Percentiles rank a stretch among this genome's conserved stretches.
Evolutionary conservation across 805 yeast genomes (phyloP).

Genomic region (Saccharomyces jurei): DNA sequence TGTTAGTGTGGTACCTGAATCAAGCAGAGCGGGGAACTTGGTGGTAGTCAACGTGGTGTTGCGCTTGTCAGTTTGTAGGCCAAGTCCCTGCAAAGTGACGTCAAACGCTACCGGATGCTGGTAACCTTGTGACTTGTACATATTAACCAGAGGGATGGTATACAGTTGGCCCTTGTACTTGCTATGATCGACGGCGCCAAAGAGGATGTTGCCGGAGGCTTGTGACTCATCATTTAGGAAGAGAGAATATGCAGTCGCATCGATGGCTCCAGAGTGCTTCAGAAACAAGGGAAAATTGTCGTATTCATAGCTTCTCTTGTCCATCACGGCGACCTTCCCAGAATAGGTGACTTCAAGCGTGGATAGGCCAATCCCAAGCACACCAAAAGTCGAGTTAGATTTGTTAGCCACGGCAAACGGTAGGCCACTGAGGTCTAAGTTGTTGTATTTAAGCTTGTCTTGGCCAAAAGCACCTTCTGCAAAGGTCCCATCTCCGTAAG

Average conservation of each 20-base stretch:
- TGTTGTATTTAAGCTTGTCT: conserved; percentile 38
- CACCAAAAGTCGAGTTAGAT: conserved; percentile 33
- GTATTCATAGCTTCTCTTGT: conserved; percentile 37
- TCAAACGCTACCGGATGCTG: conserved; percentile 11
- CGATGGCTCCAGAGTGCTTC: conserved; percentile 48
- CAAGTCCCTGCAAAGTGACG: conserved; percentile 27
- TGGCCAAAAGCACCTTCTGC: conserved; percentile 50
- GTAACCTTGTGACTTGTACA: conserved; percentile 4
- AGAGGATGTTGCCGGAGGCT: conserved; percentile 41
- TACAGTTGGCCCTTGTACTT: conserved; percentile 46
- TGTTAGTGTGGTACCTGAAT: conserved; percentile 49
- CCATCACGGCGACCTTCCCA: conserved; percentile 28
- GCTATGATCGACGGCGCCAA: conserved; percentile 59
- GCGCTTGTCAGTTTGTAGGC: conserved; percentile 18
- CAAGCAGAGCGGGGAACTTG: conserved; percentile 37
- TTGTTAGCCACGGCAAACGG: conserved; percentile 29
- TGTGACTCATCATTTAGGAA: conserved; percentile 35
- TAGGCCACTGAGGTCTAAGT: conserved; percentile 29
- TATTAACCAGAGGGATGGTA: conserved; percentile 41
- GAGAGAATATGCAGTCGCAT: conserved; percentile 45
- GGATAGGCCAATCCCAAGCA: conserved; percentile 47
- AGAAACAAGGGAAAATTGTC: conserved; percentile 59
- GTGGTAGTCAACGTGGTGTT: conserved; percentile 21
- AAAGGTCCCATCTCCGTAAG: conserved; percentile 44
- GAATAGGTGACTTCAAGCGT: conserved; percentile 57